A percentile compares a stretch with the other conserved stretches of the same genome.
phyloP scores from a whole-genome alignment of 306 rosid genomes.

The Trifolium fragiferum region DNA sequence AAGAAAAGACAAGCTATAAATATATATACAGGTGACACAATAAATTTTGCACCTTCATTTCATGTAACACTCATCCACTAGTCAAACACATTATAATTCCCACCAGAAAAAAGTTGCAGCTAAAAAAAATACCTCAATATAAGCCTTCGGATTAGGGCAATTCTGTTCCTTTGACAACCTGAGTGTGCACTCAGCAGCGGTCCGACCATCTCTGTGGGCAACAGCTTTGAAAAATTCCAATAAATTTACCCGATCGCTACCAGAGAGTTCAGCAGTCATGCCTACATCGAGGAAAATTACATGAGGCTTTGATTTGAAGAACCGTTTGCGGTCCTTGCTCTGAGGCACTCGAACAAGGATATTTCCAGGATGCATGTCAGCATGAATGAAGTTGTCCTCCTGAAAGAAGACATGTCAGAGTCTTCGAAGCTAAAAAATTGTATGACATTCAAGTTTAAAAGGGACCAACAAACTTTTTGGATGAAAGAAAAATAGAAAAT shows the following conservation, averaged over 20 bases:
- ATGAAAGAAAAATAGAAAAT: neutral
- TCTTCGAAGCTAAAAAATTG: slow-evolving; percentile 49
- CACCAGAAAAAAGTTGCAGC: neutral
- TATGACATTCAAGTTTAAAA: slow-evolving; percentile 29
- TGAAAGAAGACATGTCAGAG: slow-evolving; percentile 56
- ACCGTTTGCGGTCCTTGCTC: slow-evolving; percentile 63
- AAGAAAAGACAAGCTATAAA: too few species aligned
- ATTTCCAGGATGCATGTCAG: slow-evolving; percentile 99
- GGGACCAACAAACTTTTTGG: neutral
- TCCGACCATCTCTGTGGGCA: slow-evolving; percentile 93
- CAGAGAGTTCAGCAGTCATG: slow-evolving; percentile 98
- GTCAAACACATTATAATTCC: neutral
- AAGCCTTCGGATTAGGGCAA: slow-evolving; percentile 96
- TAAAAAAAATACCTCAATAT: slow-evolving; percentile 66
- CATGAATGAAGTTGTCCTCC: slow-evolving; percentile 99
- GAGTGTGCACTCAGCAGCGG: slow-evolving; percentile 85
- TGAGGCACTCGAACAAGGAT: slow-evolving; percentile 77
- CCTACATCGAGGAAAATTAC: slow-evolving; percentile 98
- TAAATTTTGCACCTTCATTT: neutral
- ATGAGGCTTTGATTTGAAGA: slow-evolving; percentile 98
- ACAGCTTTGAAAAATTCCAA: slow-evolving; percentile 94
- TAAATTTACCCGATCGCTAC: slow-evolving; percentile 83
- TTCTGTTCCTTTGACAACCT: slow-evolving; percentile 85
- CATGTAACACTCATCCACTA: neutral
- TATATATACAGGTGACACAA: neutral